These are phyloP conservation scores for Pseudomicrostroma phylloplanum DNA, from an alignment of 1,284 basidiomycete genomes.

Conservation along the genomic window DNA sequence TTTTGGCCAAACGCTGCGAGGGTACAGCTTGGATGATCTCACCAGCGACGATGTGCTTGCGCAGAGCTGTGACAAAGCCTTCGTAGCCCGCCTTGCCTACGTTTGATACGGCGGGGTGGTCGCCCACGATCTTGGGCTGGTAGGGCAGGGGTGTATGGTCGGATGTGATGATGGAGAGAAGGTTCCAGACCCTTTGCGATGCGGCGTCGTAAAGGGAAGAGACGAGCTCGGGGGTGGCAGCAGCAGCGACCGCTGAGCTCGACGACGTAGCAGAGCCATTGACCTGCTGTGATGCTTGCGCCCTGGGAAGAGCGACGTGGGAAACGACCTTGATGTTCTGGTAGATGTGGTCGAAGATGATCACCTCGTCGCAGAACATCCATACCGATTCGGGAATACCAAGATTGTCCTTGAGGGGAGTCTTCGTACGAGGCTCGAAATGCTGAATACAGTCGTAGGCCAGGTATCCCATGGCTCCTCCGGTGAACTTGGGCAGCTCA, in stretches of 20 bases:
- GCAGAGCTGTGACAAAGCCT: slow-evolving; percentile 80
- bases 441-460: slow-evolving; percentile 92
- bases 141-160: slow-evolving; percentile 58
- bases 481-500: slow-evolving; percentile 88
- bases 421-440: slow-evolving; percentile 72
- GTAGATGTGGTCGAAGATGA: slow-evolving; percentile 95
- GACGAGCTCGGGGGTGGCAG: slow-evolving; percentile 56
- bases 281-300: slow-evolving; percentile 50
- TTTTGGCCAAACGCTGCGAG: slow-evolving; percentile 77
- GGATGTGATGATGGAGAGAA: slow-evolving; percentile 23
- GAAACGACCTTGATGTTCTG: slow-evolving; percentile 89
- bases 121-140: slow-evolving; percentile 53
- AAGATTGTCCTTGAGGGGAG: slow-evolving; percentile 64
- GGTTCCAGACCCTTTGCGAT: slow-evolving; percentile 18
- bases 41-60: slow-evolving; percentile 88
- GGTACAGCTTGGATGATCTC: slow-evolving; percentile 99
- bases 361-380: slow-evolving; percentile 89
- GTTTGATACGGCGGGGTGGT: slow-evolving; percentile 64
- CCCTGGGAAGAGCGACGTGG: slow-evolving; percentile 70
- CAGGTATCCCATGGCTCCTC: slow-evolving; percentile 95
- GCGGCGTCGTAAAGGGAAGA: slow-evolving; percentile 29
- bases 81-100: slow-evolving; percentile 92
- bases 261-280: neutral
- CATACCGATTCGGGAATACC: slow-evolving; percentile 89
- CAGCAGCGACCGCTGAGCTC: slow-evolving; percentile 13